Evolutionary conservation across 1,139 yeast species (phyloP), one percentile per base, ranked within the genome.

Genomic region (Meyerozyma athensensis): DNA sequence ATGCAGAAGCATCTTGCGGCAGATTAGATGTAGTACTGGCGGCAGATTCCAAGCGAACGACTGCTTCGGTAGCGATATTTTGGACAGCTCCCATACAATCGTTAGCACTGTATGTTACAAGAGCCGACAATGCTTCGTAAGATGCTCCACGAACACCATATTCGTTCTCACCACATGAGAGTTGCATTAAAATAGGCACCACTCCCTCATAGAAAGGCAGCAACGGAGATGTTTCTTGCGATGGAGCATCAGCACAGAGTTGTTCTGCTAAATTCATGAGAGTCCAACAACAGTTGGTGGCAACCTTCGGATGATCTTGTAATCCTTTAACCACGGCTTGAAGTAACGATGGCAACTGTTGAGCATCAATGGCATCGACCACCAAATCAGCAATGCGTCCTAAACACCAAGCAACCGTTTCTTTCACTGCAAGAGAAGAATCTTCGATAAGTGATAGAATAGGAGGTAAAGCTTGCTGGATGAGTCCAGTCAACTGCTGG

Each of bases 271-370:
- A 71, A 59, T 92, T 92, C 68, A 92, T 92, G 43, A 92, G 73
- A 4, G 97, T 82, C 98, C 98, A 92, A 62, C 97, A 87, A 64
- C 97, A 89, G 67, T 94, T 92, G 22, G 96, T 86, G 5, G 92
- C 78, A 22, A 92, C 96, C 61, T 85, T 86, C 34, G 97, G 89
- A 59, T 87, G 95, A 59, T 90, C 97, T 47, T 74, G 77, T 47
- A 92, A 72, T 12, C 98, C 98, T 32, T 70, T 60, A 32, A 82
- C 63, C 44, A 92, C 73, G 0, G 96, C 94, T 40, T 75, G 72
- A 43, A 92, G 65, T 39, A 92, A 78, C 34, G 68, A 69, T 24
- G 89, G 85, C 47, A 92, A 70, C 55, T 82, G 83, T 38, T 75
- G 70, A 20, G 77, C 59, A 49, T 83, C 84, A 45, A 90, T 80